Conservation (phyloP, 2,329 filamentous ascomycete genomes). For the Epichloe bromicola region DNA sequence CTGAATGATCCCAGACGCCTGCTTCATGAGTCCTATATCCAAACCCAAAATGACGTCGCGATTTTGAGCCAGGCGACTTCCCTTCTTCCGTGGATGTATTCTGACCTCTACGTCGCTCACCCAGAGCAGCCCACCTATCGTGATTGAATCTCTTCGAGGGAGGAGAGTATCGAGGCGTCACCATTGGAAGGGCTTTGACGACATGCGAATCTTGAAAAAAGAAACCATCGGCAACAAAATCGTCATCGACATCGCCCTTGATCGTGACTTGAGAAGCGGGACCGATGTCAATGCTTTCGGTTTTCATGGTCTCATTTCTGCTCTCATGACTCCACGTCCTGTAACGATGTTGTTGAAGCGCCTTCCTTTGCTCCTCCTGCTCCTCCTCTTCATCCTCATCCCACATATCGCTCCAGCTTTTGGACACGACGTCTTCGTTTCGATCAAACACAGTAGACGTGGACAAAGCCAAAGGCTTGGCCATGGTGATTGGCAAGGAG, state of each 20-base stretch:
- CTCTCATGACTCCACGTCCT: constrained; percentile 71
- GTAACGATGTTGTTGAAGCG: constrained; percentile 54
- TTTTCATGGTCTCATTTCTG: constrained; percentile 24
- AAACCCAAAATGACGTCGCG: constrained; percentile 35
- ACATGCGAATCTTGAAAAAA: constrained; percentile 59
- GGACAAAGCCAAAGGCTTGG: constrained; percentile 57
- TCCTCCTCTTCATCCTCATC: constrained; percentile 79
- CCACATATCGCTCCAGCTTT: constrained; percentile 99
- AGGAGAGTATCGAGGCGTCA: constrained; percentile 50
- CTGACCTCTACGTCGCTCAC: constrained; percentile 66
- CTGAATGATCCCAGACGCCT: constrained; percentile 35
- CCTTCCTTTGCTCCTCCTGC: constrained; percentile 47
- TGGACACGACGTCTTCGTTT: constrained; percentile 68
- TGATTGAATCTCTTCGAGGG: constrained; percentile 46
- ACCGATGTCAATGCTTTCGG: constrained; percentile 10
- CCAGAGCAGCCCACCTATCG: constrained; percentile 85
- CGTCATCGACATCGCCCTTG: constrained; percentile 44
- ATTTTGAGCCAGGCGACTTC: constrained; percentile 35
- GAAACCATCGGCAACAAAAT: constrained; percentile 56
- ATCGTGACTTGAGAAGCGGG: constrained; percentile 19
- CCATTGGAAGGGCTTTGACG: constrained; percentile 21
- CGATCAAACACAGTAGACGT: constrained; percentile 72
- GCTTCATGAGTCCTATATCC: constrained; percentile 35
- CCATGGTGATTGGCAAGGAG: constrained; percentile 68
- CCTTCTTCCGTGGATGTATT: constrained; percentile 35